phyloP scores from a whole-genome alignment of 495 filamentous ascomycete species.

The Talaromyces borbonicus region DNA sequence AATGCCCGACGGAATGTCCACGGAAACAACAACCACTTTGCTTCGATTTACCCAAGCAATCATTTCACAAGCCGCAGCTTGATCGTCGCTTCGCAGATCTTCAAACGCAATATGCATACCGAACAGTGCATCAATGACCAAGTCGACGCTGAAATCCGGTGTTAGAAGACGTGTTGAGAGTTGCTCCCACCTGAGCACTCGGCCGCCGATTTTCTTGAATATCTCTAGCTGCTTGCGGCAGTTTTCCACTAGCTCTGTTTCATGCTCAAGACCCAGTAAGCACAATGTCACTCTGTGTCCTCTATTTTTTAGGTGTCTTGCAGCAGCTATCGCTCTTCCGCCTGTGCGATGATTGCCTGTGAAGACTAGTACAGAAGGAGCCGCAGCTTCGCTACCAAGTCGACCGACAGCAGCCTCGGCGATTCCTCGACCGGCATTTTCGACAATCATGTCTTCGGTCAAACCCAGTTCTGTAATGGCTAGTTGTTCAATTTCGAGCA shows the following conservation, averaged over 20 bases:
- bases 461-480: conserved; percentile 75
- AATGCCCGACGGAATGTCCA: conserved; percentile 82
- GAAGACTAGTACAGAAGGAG: conserved; percentile 66
- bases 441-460: conserved; percentile 79
- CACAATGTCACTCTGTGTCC: conserved; percentile 69
- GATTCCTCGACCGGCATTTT: conserved; percentile 82
- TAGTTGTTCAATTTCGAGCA: conserved; percentile 83
- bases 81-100: conserved; percentile 69
- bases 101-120: conserved; percentile 78
- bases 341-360: conserved; percentile 85
- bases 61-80: conserved; percentile 69
- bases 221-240: conserved; percentile 66
- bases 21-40: conserved; percentile 64
- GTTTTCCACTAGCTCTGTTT: conserved; percentile 63
- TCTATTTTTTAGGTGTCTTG: conserved; percentile 75
- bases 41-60: conserved; percentile 81
- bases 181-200: conserved; percentile 49
- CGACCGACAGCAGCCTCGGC: conserved; percentile 67
- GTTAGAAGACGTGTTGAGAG: conserved; percentile 42
- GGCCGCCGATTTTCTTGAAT: conserved; percentile 67
- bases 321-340: conserved; percentile 72
- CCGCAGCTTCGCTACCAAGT: conserved; percentile 32
- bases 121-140: conserved; percentile 84
- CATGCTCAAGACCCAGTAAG: conserved; percentile 68
- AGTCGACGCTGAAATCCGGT: conserved; percentile 53